These are phyloP conservation scores for Pichia nanzhaoensis DNA, from an alignment of 805 yeast genomes.

Conservation along the genomic window DNA sequence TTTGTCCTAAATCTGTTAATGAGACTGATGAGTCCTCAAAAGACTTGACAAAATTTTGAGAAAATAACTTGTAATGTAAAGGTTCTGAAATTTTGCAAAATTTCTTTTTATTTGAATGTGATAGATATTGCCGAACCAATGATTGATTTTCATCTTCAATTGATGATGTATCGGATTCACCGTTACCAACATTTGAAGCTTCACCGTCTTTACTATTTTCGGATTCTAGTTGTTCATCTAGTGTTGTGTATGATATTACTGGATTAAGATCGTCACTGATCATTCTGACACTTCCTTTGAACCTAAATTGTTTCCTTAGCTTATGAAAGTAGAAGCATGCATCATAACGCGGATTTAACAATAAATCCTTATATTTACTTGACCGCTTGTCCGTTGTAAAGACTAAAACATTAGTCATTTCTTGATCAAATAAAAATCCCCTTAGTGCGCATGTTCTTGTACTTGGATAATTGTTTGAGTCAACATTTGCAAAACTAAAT, in stretches of 20 bases:
- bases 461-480: constrained; percentile 45
- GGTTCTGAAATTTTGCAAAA: constrained; percentile 11
- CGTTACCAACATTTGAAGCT: background rate
- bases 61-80: constrained; percentile 16
- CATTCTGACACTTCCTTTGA: constrained; percentile 57
- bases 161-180: constrained; percentile 5
- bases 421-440: constrained; percentile 69
- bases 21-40: constrained; percentile 15
- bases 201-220: background rate
- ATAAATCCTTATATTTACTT: constrained; percentile 49
- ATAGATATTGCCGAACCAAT: constrained; percentile 8
- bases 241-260: constrained; percentile 4
- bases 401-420: constrained; percentile 57
- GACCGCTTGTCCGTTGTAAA: constrained; percentile 70
- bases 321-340: constrained; percentile 68
- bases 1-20: constrained; percentile 12
- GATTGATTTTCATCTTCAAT: constrained; percentile 14
- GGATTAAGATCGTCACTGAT: constrained; percentile 30
- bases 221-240: too few relatives aligned
- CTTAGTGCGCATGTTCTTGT: constrained; percentile 67
- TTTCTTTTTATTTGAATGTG: constrained; percentile 6
- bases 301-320: constrained; percentile 61
- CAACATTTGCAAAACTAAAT: constrained; percentile 67
- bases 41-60: constrained; percentile 14
- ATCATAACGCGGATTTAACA: constrained; percentile 53